These are phyloP conservation scores for Lasiosphaeria ovina DNA, from an alignment of 495 filamentous ascomycete species.

Conservation along the genomic window DNA sequence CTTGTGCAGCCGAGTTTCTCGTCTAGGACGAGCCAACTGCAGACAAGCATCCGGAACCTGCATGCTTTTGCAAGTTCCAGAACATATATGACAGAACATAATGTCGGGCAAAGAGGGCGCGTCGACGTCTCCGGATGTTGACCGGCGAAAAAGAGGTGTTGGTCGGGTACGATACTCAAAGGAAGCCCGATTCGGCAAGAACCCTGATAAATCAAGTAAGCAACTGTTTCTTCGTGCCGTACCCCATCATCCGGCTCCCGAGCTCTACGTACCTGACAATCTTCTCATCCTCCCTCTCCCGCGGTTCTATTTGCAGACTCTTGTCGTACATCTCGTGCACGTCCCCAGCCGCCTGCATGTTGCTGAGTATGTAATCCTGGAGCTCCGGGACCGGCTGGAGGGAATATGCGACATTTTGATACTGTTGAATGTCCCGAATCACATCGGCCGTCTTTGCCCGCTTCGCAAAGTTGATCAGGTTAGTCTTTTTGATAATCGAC, in stretches of 20 bases:
- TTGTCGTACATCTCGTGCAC: slow-evolving; percentile 99
- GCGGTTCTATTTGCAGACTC: slow-evolving; percentile 85
- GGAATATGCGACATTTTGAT: slow-evolving; percentile 92
- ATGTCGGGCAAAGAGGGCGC: too few relatives aligned
- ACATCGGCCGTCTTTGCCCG: slow-evolving; percentile 96
- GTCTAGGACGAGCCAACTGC: too few relatives aligned
- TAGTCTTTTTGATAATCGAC: slow-evolving; percentile 88
- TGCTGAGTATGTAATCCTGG: slow-evolving; percentile 94
- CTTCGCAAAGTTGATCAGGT: slow-evolving; percentile 97
- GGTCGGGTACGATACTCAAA: slow-evolving; percentile 28
- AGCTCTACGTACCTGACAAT: slow-evolving; percentile 54
- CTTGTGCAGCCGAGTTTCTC: too few relatives aligned
- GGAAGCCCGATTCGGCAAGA: slow-evolving; percentile 48
- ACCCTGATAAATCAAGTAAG: slow-evolving; percentile 31
- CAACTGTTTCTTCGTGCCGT: neutral
- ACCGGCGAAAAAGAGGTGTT: neutral
- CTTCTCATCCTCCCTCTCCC: slow-evolving; percentile 92
- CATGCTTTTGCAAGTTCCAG: too few relatives aligned
- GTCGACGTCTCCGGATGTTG: too few relatives aligned
- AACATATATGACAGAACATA: too few relatives aligned
- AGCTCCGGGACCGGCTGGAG: slow-evolving; percentile 85
- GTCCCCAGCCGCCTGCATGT: slow-evolving; percentile 89
- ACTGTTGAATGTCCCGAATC: slow-evolving; percentile 96
- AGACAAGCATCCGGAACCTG: too few relatives aligned
- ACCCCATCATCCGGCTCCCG: neutral